Percentiles rank a stretch among this genome's conserved stretches.
Conservation (phyloP, 805 yeast species). For the Yarrowia osloensis region DNA sequence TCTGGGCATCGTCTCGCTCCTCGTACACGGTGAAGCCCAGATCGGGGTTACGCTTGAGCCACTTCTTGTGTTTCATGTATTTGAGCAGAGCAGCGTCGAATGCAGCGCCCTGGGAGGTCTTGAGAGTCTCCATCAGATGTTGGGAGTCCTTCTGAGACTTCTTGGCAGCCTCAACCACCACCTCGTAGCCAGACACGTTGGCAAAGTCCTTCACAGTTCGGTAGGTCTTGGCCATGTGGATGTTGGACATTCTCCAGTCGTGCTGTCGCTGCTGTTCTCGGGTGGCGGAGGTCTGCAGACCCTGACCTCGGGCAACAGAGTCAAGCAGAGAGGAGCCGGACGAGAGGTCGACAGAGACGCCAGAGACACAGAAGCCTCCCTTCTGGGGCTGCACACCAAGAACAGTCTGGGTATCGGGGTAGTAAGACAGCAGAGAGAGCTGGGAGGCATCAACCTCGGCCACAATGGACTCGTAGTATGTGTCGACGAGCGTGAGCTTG, state of each 20-base stretch:
- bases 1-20: slow-evolving; percentile 27
- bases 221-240: slow-evolving; percentile 14
- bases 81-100: slow-evolving; percentile 18
- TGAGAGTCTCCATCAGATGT: background rate
- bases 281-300: slow-evolving; percentile 11
- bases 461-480: slow-evolving; percentile 40
- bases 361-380: slow-evolving; percentile 22
- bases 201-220: slow-evolving; percentile 6
- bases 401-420: slow-evolving; percentile 31
- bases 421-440: slow-evolving; percentile 30
- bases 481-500: slow-evolving; percentile 46
- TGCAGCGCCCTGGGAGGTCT: background rate
- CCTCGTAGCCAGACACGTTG: slow-evolving; percentile 1
- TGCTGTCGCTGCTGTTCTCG: slow-evolving; percentile 23
- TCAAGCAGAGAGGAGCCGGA: slow-evolving; percentile 24
- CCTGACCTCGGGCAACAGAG: slow-evolving; percentile 27
- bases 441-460: slow-evolving; percentile 33
- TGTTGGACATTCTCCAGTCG: slow-evolving; percentile 30
- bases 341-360: slow-evolving; percentile 15
- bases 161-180: slow-evolving; percentile 18
- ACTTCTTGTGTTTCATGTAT: slow-evolving; percentile 18
- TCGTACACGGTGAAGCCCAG: slow-evolving; percentile 21
- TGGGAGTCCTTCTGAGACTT: background rate
- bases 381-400: slow-evolving; percentile 25
- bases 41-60: slow-evolving; percentile 17